These are phyloP conservation scores for Piper longum DNA, from an alignment of 164 flowering plant genomes.

Conservation along the genomic window DNA sequence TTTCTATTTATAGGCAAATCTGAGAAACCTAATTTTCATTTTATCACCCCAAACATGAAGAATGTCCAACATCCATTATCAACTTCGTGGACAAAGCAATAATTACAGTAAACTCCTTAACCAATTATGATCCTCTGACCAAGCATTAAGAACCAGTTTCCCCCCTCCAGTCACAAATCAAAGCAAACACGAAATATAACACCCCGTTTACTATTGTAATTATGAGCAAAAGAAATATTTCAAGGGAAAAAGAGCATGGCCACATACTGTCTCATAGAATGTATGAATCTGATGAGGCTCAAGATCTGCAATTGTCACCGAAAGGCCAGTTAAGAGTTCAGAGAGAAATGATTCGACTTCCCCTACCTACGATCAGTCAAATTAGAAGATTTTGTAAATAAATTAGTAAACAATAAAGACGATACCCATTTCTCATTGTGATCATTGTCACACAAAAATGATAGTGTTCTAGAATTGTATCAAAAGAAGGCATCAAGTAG, in stretches of 20 bases:
- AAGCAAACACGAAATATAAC: not conserved
- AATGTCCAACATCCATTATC: too few relatives aligned
- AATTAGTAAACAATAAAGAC: not conserved
- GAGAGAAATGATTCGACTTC: conserved; percentile 96
- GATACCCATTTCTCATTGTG: not conserved
- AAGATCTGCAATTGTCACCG: conserved; percentile 72
- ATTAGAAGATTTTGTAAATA: not conserved
- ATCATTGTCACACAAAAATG: not conserved
- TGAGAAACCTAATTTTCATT: too few relatives aligned
- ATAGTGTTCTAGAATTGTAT: not conserved
- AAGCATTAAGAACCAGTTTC: too few relatives aligned
- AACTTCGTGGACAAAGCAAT: too few relatives aligned
- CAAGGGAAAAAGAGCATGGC: not conserved
- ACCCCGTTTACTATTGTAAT: not conserved
- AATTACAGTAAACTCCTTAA: too few relatives aligned
- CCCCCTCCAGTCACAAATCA: too few relatives aligned
- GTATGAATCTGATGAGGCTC: conserved; percentile 97
- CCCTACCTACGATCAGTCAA: conserved; percentile 48
- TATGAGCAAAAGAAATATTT: not conserved
- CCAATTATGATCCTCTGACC: too few relatives aligned
- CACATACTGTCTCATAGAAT: conserved; percentile 93
- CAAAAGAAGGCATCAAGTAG: not conserved
- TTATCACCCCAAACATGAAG: too few relatives aligned
- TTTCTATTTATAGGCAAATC: too few relatives aligned
- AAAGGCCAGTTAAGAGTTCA: conserved; percentile 80